Conservation (phyloP, 2,329 filamentous ascomycete species). For the Hymenoscyphus occultus region DNA sequence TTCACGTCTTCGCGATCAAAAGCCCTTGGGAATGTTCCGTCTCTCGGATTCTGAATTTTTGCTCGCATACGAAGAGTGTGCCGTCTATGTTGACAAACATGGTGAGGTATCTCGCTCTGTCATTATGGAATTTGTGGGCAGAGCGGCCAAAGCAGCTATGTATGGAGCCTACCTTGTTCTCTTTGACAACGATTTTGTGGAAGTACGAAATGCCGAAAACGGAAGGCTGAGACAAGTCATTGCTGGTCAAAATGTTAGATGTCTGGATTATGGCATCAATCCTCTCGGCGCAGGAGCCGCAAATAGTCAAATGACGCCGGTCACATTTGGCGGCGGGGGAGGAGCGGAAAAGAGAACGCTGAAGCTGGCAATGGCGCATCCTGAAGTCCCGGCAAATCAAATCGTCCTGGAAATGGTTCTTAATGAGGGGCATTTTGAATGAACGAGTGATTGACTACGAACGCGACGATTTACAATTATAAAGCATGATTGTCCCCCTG, state of each 20-base stretch:
- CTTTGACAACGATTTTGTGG: constrained; percentile 95
- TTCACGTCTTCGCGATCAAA: constrained; percentile 74
- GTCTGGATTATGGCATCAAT: constrained; percentile 77
- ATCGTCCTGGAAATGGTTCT: constrained; percentile 89
- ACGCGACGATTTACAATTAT: not conserved
- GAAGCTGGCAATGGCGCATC: constrained; percentile 95
- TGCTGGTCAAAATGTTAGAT: constrained; percentile 82
- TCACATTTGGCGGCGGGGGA: constrained; percentile 35
- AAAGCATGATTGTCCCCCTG: not conserved
- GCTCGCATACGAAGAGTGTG: constrained; percentile 91
- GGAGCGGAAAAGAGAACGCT: constrained; percentile 64
- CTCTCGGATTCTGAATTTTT: constrained; percentile 90
- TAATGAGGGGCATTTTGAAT: constrained; percentile 71
- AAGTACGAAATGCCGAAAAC: constrained; percentile 95
- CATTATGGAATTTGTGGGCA: constrained; percentile 99
- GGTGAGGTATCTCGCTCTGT: constrained; percentile 91
- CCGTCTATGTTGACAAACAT: constrained; percentile 97
- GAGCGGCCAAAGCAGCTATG: constrained; percentile 80
- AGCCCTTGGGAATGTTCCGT: constrained; percentile 93
- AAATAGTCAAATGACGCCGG: constrained; percentile 23
- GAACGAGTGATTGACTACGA: constrained; percentile 11
- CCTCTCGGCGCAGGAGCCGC: constrained; percentile 50
- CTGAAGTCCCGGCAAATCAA: constrained; percentile 78
- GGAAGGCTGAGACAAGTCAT: constrained; percentile 92
- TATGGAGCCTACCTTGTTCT: constrained; percentile 89